Conservation (phyloP, 495 filamentous ascomycete species). For the Apiosordaria backusii region DNA sequence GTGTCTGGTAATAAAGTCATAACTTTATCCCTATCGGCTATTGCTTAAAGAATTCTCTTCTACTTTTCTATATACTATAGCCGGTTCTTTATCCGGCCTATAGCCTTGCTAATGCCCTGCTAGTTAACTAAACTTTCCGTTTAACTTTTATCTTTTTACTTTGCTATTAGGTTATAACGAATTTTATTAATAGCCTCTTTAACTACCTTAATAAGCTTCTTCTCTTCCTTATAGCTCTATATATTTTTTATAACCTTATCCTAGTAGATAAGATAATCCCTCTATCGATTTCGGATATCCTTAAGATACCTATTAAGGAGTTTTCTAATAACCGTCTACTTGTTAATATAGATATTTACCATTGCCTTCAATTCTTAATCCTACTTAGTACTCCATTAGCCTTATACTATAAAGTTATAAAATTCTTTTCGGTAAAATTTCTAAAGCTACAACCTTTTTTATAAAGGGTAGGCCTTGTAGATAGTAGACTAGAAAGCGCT, state of each 20-base stretch:
- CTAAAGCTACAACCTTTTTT: constrained; percentile 38
- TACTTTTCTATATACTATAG: constrained; percentile 69
- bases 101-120: constrained; percentile 58
- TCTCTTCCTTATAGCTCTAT: constrained; percentile 67
- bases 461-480: constrained; percentile 38
- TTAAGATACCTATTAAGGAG: constrained; percentile 62
- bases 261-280: constrained; percentile 66
- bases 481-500: constrained; percentile 40
- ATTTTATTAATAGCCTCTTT: constrained; percentile 32
- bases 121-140: constrained; percentile 59
- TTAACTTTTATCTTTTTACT: constrained; percentile 24
- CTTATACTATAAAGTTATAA: constrained; percentile 60
- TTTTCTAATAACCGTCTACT: constrained; percentile 62
- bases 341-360: constrained; percentile 51
- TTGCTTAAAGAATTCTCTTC: constrained; percentile 41
- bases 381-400: constrained; percentile 66
- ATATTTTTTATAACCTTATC: constrained; percentile 51
- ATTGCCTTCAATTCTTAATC: constrained; percentile 60
- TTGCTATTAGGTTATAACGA: constrained; percentile 20
- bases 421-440: constrained; percentile 57
- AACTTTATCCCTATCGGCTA: constrained; percentile 24
- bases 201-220: constrained; percentile 41
- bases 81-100: constrained; percentile 57
- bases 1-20: constrained; percentile 27
- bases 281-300: constrained; percentile 72